These are phyloP conservation scores for Termitomyces sp. DNA, from an alignment of 768 basidiomycete species.

Conservation along the genomic window DNA sequence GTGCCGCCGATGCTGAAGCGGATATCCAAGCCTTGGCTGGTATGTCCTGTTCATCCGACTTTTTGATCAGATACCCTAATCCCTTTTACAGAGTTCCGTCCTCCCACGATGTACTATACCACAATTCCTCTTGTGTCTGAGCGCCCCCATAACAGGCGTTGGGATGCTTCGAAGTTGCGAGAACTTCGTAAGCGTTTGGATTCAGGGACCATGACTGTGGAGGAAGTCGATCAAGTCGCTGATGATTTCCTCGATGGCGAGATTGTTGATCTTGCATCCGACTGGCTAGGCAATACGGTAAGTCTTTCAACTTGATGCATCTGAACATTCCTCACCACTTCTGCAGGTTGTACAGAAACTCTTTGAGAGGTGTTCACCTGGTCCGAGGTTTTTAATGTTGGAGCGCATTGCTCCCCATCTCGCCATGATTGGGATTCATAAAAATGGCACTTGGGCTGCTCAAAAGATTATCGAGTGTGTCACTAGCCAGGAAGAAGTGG, in stretches of 20 bases:
- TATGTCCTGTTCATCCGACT: constrained; percentile 36
- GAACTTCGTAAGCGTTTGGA: constrained; percentile 94
- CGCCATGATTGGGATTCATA: constrained; percentile 98
- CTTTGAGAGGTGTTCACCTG: constrained; percentile 83
- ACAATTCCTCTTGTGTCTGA: constrained; percentile 90
- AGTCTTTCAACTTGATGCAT: constrained; percentile 19
- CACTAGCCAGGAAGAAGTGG: constrained; percentile 81
- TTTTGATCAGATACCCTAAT: neutral
- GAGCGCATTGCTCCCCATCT: constrained; percentile 92
- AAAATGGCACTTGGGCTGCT: constrained; percentile 99
- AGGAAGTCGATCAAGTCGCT: constrained; percentile 89
- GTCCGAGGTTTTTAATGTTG: constrained; percentile 83
- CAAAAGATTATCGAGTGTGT: constrained; percentile 99
- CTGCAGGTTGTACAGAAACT: constrained; percentile 90
- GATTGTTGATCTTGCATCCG: constrained; percentile 91
- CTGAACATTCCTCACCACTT: constrained; percentile 4
- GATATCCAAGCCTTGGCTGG: constrained; percentile 87
- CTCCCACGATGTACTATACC: constrained; percentile 94
- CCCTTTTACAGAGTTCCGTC: constrained; percentile 74
- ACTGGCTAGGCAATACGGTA: constrained; percentile 98
- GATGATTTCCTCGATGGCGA: constrained; percentile 91
- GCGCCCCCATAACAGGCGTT: constrained; percentile 78
- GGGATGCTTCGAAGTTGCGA: constrained; percentile 91
- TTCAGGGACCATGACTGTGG: constrained; percentile 76
- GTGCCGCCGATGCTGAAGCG: constrained; percentile 72